phyloP scores from a whole-genome alignment of 1,284 basidiomycete genomes.

The Stereum hirsutum region DNA sequence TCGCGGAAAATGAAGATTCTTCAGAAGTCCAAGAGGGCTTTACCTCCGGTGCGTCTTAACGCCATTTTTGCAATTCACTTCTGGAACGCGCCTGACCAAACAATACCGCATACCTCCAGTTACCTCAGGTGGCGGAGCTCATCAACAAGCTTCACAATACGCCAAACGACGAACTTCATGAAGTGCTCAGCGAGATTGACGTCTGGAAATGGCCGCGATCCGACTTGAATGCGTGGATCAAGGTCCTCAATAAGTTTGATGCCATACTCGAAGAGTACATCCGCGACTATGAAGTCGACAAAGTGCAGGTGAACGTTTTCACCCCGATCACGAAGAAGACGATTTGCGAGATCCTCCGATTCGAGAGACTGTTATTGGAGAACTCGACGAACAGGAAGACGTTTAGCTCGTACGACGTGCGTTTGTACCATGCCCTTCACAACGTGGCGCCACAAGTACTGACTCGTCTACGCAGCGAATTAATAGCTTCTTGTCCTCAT shows the following conservation, averaged over 20 bases:
- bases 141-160: conserved; percentile 60
- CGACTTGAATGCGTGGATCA: conserved; percentile 95
- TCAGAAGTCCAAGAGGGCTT: conserved; percentile 69
- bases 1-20: conserved; percentile 71
- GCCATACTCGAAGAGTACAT: conserved; percentile 77
- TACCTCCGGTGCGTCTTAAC: conserved; percentile 48
- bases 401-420: conserved; percentile 93
- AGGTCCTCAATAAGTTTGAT: conserved; percentile 94
- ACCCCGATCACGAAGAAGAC: conserved; percentile 69
- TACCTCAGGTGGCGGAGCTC: conserved; percentile 68
- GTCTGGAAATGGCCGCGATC: conserved; percentile 94
- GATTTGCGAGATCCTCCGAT: conserved; percentile 78
- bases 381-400: conserved; percentile 98
- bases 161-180: conserved; percentile 55
- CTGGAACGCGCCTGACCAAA: conserved; percentile 8
- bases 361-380: conserved; percentile 87
- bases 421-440: conserved; percentile 21
- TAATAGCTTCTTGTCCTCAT: conserved; percentile 81
- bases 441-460: conserved; percentile 8
- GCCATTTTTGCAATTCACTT: conserved; percentile 2
- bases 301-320: conserved; percentile 78
- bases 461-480: conserved; percentile 51
- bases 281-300: conserved; percentile 76
- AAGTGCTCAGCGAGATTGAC: conserved; percentile 57
- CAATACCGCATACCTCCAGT: conserved; percentile 31